phyloP scores from a whole-genome alignment of 352 stramenopile genomes.

The Peronospora farinosa region DNA sequence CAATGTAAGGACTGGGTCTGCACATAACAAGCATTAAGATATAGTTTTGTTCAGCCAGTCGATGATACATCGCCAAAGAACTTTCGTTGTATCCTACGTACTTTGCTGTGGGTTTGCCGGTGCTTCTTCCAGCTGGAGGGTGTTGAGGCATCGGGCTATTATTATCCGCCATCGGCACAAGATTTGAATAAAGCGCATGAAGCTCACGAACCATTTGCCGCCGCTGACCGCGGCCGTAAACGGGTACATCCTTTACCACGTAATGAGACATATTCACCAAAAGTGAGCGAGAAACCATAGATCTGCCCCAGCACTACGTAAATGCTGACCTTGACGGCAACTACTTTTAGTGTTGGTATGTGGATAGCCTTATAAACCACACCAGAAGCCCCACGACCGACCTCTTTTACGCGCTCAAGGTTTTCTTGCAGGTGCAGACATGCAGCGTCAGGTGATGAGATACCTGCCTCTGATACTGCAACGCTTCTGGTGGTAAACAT shows the following conservation, averaged over 20 bases:
- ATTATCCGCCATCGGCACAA: slow-evolving; percentile 65
- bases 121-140: slow-evolving; percentile 11
- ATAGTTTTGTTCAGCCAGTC: not conserved
- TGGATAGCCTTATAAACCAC: slow-evolving; percentile 89
- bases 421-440: slow-evolving; percentile 82
- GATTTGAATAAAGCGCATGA: slow-evolving; percentile 84
- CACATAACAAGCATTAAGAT: slow-evolving; percentile 7
- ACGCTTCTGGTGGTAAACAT: slow-evolving; percentile 85
- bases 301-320: not conserved
- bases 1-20: slow-evolving; percentile 83
- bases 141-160: slow-evolving; percentile 24
- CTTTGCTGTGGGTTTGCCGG: slow-evolving; percentile 36
- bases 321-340: slow-evolving; percentile 75
- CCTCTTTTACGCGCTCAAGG: slow-evolving; percentile 67
- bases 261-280: slow-evolving; percentile 3
- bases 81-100: slow-evolving; percentile 15
- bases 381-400: slow-evolving; percentile 75
- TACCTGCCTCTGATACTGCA: slow-evolving; percentile 76
- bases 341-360: slow-evolving; percentile 85
- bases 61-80: not conserved
- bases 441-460: slow-evolving; percentile 71
- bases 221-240: slow-evolving; percentile 78
- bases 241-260: slow-evolving; percentile 60
- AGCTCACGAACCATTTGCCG: slow-evolving; percentile 88
- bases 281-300: slow-evolving; percentile 8